Evolutionary conservation across 495 filamentous ascomycete genomes (phyloP), one percentile per base, ranked within the genome.

Genomic region (Thozetella sp.): DNA sequence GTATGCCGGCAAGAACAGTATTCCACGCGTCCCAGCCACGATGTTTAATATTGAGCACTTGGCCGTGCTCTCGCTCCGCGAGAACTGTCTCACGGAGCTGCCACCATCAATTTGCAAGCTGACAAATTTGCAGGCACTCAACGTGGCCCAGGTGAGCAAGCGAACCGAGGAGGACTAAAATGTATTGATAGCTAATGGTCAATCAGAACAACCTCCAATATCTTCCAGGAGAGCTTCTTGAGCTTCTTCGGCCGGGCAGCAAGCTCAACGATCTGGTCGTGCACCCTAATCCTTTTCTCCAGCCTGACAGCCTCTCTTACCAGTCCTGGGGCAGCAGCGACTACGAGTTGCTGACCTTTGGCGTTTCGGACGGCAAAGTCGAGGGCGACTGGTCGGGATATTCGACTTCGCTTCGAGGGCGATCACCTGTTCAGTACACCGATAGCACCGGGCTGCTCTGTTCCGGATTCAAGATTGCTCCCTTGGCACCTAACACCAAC

Each of bases 211-310:
- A 71, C n/a, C 78, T 96, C 10, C 75, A 75, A 3, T 85, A 72
- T 55, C 81, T 96, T 4, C 92, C 92, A 0, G 89, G 80, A 70
- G 91, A 93, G 64, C 68, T 94, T 0, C 75, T 93, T 1, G 74
- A 77, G 54, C 72, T 93, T 2, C 69, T 93, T 40, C 71, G 74
- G 12, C 70, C 50, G 13, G 74, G 64, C 9, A 61, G 64, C 54
- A 73, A 67, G 40, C 70, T 84, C 17, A 55, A 55, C 1, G 69
- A 58, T 0, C 54, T 84, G 17, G 63, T 63, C 15, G 59, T 80
- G 27, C 75, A 77, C 46, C 80, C 81, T 2, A 86, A 87, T 57
- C 74, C 76, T 0, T 83, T 84, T 55, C 65, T 73, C 26, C 62
- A 64, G 25, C 76, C 79, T 9, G 27, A 67, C 15, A 53, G 63